Percentiles rank a stretch among this genome's conserved stretches.
phyloP scores from a whole-genome alignment of 495 filamentous ascomycete genomes.

The Tuber indicum region DNA sequence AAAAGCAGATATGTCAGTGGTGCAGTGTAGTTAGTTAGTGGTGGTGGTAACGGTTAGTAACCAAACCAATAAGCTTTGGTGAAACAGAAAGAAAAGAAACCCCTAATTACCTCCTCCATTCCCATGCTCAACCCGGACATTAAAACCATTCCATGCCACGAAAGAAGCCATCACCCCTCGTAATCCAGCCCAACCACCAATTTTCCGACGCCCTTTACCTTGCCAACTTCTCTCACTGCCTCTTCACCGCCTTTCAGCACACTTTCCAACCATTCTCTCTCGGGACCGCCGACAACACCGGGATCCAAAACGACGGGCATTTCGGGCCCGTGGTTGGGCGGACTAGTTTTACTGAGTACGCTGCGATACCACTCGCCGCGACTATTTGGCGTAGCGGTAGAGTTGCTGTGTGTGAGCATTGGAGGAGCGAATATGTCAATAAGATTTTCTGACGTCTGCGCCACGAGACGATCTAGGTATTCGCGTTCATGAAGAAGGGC shows the following conservation, averaged over 20 bases:
- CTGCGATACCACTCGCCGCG: constrained; percentile 40
- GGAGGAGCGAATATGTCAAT: constrained; percentile 43
- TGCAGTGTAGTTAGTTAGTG: background rate
- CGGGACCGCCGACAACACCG: constrained; percentile 29
- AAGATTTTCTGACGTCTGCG: constrained; percentile 41
- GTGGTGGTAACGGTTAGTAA: background rate
- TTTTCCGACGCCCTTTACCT: constrained; percentile 39
- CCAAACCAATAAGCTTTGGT: background rate
- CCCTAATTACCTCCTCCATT: constrained; percentile 11
- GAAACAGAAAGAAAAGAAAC: constrained; percentile 8
- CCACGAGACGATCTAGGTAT: constrained; percentile 40
- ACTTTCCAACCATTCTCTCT: constrained; percentile 39
- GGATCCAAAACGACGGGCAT: constrained; percentile 38
- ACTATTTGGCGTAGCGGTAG: constrained; percentile 28
- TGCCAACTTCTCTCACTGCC: constrained; percentile 39
- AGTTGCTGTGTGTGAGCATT: constrained; percentile 29
- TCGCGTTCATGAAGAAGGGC: constrained; percentile 39
- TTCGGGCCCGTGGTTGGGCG: constrained; percentile 27
- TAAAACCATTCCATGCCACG: constrained; percentile 1
- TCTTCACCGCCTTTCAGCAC: constrained; percentile 39
- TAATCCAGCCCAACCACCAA: constrained; percentile 41
- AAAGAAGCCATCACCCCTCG: constrained; percentile 22
- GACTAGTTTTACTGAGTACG: constrained; percentile 37
- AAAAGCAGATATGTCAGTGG: background rate
- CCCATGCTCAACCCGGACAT: constrained; percentile 9